Evolutionary conservation across 78 protist genomes (phyloP), one percentile per base, ranked within the genome.

Genomic region (Cavenderia fasciculata): DNA sequence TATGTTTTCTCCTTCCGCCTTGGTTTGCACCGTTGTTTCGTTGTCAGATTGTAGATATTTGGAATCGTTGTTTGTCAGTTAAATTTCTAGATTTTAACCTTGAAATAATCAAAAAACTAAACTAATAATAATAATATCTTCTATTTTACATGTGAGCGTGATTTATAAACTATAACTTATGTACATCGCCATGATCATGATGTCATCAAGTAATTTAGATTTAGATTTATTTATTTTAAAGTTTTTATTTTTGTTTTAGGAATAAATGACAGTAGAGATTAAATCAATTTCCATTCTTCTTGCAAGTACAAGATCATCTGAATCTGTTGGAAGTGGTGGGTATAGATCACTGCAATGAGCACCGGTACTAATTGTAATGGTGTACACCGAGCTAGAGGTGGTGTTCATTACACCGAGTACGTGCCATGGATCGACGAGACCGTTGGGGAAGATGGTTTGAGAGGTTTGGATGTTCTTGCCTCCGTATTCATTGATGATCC

Each of bases 361-460:
- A 40, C 38, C 61, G 25, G 27, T 46, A 27, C 66, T 40, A 33
- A 85, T 85, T n/a, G 70, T 33, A 21, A 41, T n/a, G 41, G 33
- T 34, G n/a, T 49, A 51, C 11, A 77, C 21, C 23, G 31, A 11
- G 21, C 68, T 19, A 46, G 31, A 38, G 6, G 43, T 34, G 5
- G 88, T 43, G 21, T 52, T 49, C 8, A 57, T 16, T 43, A 82
- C 68, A 4, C 71, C 43, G 18, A 90, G 74, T 23, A 63, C 31
- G 2, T 33, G 44, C 94, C 94, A 90, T 49, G 91, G 92, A 44
- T 90, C 94, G 52, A 87, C 74, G n/a, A 75, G 59, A 25, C 96
- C 96, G 40, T 86, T 90, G 31, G 61, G 72, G 47, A 49, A 84
- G n/a, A 93, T 33, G 1, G 78, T 63, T 25, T 87, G 54, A 16